These are phyloP conservation scores for Sporobolomyces roseus DNA, from an alignment of 768 basidiomycete species.

Conservation along the genomic window DNA sequence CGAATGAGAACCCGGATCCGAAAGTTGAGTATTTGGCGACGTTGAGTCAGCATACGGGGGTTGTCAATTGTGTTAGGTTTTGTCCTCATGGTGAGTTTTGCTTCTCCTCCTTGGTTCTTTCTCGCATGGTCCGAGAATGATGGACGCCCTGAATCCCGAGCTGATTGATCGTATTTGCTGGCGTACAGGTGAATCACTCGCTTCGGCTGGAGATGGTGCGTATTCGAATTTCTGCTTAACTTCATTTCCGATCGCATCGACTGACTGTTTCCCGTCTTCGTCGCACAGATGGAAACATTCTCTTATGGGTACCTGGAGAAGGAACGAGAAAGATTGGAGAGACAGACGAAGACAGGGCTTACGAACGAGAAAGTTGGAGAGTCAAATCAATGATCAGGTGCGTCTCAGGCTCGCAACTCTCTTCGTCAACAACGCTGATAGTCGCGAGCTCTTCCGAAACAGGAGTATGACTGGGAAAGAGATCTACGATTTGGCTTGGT, in stretches of 20 bases:
- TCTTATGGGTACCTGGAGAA: slow-evolving; percentile 84
- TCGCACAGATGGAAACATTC: slow-evolving; percentile 83
- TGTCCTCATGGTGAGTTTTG: slow-evolving; percentile 75
- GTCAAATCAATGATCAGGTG: slow-evolving; percentile 74
- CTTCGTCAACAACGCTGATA: neutral
- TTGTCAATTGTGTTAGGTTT: slow-evolving; percentile 94
- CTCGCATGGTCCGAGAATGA: slow-evolving; percentile 68
- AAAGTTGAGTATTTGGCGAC: slow-evolving; percentile 95
- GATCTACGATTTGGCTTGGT: slow-evolving; percentile 97
- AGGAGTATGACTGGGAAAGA: slow-evolving; percentile 85
- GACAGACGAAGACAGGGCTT: slow-evolving; percentile 69
- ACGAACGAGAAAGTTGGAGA: slow-evolving; percentile 95
- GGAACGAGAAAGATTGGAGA: slow-evolving; percentile 78
- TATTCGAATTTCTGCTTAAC: slow-evolving; percentile 8
- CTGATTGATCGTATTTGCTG: slow-evolving; percentile 74
- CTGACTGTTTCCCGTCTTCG: neutral
- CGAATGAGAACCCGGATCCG: slow-evolving; percentile 53
- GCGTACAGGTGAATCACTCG: slow-evolving; percentile 76
- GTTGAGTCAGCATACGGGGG: slow-evolving; percentile 81
- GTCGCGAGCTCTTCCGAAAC: neutral
- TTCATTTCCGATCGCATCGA: slow-evolving; percentile 1
- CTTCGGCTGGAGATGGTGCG: slow-evolving; percentile 95
- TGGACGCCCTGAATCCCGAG: too few relatives aligned
- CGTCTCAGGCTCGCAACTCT: slow-evolving; percentile 42
- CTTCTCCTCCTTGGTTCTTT: slow-evolving; percentile 6